Evolutionary conservation across 345 rosid species (phyloP), one percentile per base, ranked within the genome.

Genomic region (Eucalyptus erythrocorys): DNA sequence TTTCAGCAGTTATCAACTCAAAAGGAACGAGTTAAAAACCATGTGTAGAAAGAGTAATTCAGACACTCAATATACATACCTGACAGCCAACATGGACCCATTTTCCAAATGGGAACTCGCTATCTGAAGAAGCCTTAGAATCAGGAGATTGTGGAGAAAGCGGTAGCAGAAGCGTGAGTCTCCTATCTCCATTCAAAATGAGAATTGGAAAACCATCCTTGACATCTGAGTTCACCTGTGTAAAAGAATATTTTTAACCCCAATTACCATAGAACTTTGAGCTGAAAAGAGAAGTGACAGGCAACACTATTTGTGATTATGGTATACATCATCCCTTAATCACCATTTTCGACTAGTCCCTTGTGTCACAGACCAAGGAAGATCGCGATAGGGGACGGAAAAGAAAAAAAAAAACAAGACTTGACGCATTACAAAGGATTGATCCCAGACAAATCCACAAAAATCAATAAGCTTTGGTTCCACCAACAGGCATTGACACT

Each of bases 81-180:
- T 95, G 94, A 50, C 95, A 97, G 84, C 95, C 96, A 85, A 97
- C 95, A 91, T 96, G 98, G 79, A 94, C 89, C 97, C 98, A 96
- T 90, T 91, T 93, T 87, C 91, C 95, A 87, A 92, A 90, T 66
- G 96, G 95, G 87, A 94, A 91, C 91, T 92, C 95, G 86, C 59
- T 51, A 48, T 82, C 90, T 86, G 91, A 88, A 43, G 94, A 92
- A 82, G 93, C 91, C 32, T 89, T 88, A 89, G 92, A 89, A 86
- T 93, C 91, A 86, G 93, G 92, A 81, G 93, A 92, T 92, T 84
- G 93, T 57, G 92, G 90, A 66, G 90, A 93, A 85, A 89, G 76
- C 91, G 91, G 82, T 32, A 97, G 96, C 71, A 94, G 92, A 90
- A 94, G 94, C 90, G 90, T 85, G 92, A 97, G 13, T 89, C 64